Conservation (phyloP, 2,329 filamentous ascomycete species). For the Aspergillus sp. region DNA sequence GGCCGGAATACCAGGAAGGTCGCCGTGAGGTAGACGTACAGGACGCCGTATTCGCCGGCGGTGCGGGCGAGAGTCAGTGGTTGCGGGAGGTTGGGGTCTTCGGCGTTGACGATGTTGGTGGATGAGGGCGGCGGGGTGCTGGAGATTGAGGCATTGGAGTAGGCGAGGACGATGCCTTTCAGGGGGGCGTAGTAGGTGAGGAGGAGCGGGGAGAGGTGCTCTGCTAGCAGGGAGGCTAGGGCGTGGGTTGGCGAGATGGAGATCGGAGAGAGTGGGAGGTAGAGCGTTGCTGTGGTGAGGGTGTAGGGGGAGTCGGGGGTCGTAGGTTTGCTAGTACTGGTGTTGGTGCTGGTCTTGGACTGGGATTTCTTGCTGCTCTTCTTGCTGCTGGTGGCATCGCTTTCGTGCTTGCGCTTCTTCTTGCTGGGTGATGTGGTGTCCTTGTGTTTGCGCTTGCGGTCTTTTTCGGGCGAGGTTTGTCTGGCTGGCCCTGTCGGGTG, state of each 20-base stretch:
- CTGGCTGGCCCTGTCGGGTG: slow-evolving; percentile 20
- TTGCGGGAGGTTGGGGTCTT: slow-evolving; percentile 34
- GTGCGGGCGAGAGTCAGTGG: slow-evolving; percentile 45
- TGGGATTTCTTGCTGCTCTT: slow-evolving; percentile 27
- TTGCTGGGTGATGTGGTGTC: slow-evolving; percentile 42
- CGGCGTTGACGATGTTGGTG: slow-evolving; percentile 27
- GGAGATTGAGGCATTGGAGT: slow-evolving; percentile 49
- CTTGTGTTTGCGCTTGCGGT: slow-evolving; percentile 49
- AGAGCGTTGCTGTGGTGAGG: slow-evolving; percentile 75
- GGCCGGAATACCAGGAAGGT: slow-evolving; percentile 85
- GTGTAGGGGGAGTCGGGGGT: slow-evolving; percentile 68
- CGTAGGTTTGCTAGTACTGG: slow-evolving; percentile 16
- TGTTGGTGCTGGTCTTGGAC: slow-evolving; percentile 38
- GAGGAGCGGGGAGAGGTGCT: slow-evolving; percentile 64
- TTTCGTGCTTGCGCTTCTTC: slow-evolving; percentile 46
- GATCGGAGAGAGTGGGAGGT: slow-evolving; percentile 61
- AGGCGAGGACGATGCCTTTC: slow-evolving; percentile 59
- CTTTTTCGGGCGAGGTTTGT: slow-evolving; percentile 30
- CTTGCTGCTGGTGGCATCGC: slow-evolving; percentile 6
- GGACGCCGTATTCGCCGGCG: slow-evolving; percentile 80
- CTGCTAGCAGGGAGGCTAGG: slow-evolving; percentile 59
- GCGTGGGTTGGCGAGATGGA: slow-evolving; percentile 54
- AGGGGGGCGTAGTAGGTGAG: slow-evolving; percentile 64
- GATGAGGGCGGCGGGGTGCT: slow-evolving; percentile 43
- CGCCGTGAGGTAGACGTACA: slow-evolving; percentile 84